A percentile compares a stretch with the other conserved stretches of the same genome.
These are phyloP conservation scores for Tricholoma sp. DNA, from an alignment of 768 basidiomycete genomes.

Conservation along the genomic window DNA sequence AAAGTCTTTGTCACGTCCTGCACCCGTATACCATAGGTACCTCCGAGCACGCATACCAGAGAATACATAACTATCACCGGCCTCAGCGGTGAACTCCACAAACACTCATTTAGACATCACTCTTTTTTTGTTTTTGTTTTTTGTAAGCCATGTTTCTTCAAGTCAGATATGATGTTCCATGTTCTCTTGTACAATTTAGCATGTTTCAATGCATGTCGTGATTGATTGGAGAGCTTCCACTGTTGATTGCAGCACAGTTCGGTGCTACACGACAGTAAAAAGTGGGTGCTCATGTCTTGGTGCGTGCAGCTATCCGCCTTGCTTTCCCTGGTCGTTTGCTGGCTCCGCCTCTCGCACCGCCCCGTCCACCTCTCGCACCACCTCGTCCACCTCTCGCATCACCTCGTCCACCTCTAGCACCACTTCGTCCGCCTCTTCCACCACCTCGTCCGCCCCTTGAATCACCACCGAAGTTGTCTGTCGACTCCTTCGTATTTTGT, in stretches of 20 bases:
- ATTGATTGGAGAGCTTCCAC: background rate
- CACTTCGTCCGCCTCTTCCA: slow-evolving; percentile 14
- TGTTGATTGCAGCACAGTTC: background rate
- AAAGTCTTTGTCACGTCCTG: background rate
- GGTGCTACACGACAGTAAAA: background rate
- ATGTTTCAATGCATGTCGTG: background rate
- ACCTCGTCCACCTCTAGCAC: slow-evolving; percentile 28
- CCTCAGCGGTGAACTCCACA: background rate
- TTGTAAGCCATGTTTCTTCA: background rate
- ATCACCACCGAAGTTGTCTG: slow-evolving; percentile 60
- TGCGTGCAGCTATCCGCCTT: slow-evolving; percentile 43
- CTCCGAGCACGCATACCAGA: background rate
- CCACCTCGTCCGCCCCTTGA: slow-evolving; percentile 27
- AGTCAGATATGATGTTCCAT: background rate
- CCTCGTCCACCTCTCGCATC: slow-evolving; percentile 23
- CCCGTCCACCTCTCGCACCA: slow-evolving; percentile 27
- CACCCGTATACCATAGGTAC: background rate
- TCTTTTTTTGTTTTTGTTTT: background rate
- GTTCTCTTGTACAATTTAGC: background rate
- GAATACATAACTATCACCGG: background rate
- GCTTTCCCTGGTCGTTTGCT: slow-evolving; percentile 57
- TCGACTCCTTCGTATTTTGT: slow-evolving; percentile 77
- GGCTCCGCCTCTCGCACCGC: slow-evolving; percentile 24
- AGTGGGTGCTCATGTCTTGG: slow-evolving; percentile 18
- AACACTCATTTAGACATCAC: background rate